Base-by-base conservation (phyloP, 108 stramenopile species). In the Cyclotella atomus region DNA sequence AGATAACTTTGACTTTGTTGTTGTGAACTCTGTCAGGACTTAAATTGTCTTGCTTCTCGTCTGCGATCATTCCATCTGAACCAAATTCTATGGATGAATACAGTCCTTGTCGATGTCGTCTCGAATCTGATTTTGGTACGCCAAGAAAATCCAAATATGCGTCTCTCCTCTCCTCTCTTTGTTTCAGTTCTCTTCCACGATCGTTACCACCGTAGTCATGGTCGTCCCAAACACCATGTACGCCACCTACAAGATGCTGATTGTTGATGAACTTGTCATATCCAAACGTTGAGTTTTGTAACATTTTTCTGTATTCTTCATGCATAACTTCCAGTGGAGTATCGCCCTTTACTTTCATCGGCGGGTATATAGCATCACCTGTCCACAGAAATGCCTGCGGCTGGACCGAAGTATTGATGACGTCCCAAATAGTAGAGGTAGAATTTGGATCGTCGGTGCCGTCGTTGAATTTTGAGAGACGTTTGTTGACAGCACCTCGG, bases 171-270 rank as follows among this genome's bases (percentile, higher is more conserved):
- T 72, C 82, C 23, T 68, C 53, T 44, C 82, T 85, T 7, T 87
- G 59, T 1, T 71, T 76, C 70, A 94, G 74, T 21, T 87, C 73
- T 15, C 57, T 63, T 2, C 94, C 96, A 44, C 79, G 80, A 81
- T 97, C 94, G 77, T 97, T 97, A 2, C 79, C 92, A 27, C 96
- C 96, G 66, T 91, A 97, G 55, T 97, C 96, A 71, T 97, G 96
- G 84, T 97, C 96, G 69, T 97, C 96, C 87, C 85, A 95, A 0
- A 78, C 85, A 9, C 93, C 94, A 66, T 83, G 81, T n/a, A 88
- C 70, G 5, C 57, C 66, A 12, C 23, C 47, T 21, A 59, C 23
- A 33, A 68, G 72, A 47, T 24, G 23, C 21, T 43, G n/a, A 2
- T 44, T 14, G 10, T 47, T 12, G 1, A 82, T 29, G 24, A 86